Base-by-base conservation (phyloP, 768 basidiomycete species). In the Boletus sp. region DNA sequence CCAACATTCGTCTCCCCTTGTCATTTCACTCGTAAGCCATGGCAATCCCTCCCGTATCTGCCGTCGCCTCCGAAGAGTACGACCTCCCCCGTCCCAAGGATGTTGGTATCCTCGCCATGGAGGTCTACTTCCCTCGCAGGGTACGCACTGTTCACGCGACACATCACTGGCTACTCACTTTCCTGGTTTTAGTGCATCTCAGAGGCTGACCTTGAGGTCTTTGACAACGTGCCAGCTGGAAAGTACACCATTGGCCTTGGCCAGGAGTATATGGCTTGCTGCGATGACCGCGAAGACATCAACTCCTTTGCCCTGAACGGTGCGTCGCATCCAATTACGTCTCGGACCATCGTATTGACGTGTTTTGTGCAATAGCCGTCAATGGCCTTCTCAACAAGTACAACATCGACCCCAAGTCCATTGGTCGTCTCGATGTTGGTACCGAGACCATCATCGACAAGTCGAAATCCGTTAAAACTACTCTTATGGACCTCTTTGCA, bases 371-470 rank as follows among this genome's bases (percentile, higher is more conserved):
- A 39, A 11, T 68, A 96, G 96, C 88, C 65, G 95, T 97, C 66
- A 82, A 85, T 59, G 89, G 88, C 62, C 86, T 99, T 39, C 81
- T 99, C 59, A 83, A 90, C 69, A 97, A 96, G 76, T 97, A 87
- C 83, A 87, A 93, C 79, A 84, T 99, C 69, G 95, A 98, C 79
- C 94, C 97, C 65, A 88, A 83, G 69, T 93, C 93, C 51, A 94
- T 99, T 72, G 97, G 97, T 56, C 94, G 97, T 62, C 86, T 99
- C 57, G 97, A 99, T 62, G 94, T 98, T 56, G 97, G 97, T 47
- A 99, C 97, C 28, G 97, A 99, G 74, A 98, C 97, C 40, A 92
- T 98, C 76, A 97, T 99, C 67, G 97, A 99, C 85, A 98, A 98
- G 79, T 95, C 94, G 42, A 99, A 99, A 76, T 92, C 96, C 7